Conservation (phyloP, 495 filamentous ascomycete species). For the Filosporella fistucella region DNA sequence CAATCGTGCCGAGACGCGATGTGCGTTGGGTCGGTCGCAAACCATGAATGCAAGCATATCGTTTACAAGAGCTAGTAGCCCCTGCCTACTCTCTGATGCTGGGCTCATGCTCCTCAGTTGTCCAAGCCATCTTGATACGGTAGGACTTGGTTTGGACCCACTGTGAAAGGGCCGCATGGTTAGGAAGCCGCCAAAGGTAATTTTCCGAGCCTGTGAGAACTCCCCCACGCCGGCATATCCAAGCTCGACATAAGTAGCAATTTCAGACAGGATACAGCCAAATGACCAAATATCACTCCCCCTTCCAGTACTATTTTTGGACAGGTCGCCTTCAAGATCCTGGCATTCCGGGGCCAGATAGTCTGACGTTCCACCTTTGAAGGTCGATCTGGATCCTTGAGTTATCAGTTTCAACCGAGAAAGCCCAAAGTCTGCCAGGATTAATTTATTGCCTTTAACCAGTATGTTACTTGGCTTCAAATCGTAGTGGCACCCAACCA, state of each 20-base stretch:
- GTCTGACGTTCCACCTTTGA: background rate
- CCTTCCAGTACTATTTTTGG: constrained; percentile 1
- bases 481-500: constrained; percentile 15
- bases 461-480: constrained; percentile 17
- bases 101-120: too few species aligned
- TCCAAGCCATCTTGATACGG: too few species aligned
- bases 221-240: background rate
- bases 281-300: constrained; percentile 26
- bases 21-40: background rate
- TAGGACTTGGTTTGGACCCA: too few species aligned
- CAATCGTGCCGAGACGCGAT: background rate
- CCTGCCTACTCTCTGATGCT: too few species aligned
- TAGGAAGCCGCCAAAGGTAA: background rate
- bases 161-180: too few species aligned
- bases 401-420: background rate
- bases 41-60: background rate
- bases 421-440: constrained; percentile 11
- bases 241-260: constrained; percentile 9
- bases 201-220: background rate
- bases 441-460: background rate
- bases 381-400: background rate
- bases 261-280: constrained; percentile 21
- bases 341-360: constrained; percentile 3
- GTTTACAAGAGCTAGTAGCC: too few species aligned
- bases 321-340: background rate